Conservation (phyloP, 2,329 filamentous ascomycete species). For the Paraphaeosphaeria minitans region DNA sequence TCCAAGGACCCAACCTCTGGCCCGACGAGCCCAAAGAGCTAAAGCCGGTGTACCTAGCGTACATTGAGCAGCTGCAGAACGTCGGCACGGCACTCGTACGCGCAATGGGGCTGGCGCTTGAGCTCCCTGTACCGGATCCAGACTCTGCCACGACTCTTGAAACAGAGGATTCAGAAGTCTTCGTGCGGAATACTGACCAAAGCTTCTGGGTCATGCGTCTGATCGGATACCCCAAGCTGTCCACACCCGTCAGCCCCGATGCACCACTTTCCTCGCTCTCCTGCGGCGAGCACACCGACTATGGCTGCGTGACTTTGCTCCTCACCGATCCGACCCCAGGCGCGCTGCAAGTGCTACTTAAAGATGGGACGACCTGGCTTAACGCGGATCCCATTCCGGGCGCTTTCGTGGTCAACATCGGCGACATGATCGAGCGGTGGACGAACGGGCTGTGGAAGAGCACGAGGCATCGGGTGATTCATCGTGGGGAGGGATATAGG, state of each 20-base stretch:
- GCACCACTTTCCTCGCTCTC: conserved; percentile 37
- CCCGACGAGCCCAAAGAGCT: conserved; percentile 41
- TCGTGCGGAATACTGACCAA: conserved; percentile 37
- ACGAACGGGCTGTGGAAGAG: conserved; percentile 51
- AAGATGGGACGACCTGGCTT: conserved; percentile 51
- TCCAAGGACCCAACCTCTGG: conserved; percentile 53
- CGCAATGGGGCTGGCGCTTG: conserved; percentile 48
- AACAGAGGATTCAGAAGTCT: conserved; percentile 36
- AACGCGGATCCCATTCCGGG: conserved; percentile 52
- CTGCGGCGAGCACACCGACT: conserved; percentile 53
- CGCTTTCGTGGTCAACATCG: conserved; percentile 56
- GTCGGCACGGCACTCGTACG: conserved; percentile 42
- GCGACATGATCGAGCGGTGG: conserved; percentile 56
- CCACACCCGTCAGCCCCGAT: conserved; percentile 15
- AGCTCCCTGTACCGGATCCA: conserved; percentile 19
- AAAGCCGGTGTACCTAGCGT: conserved; percentile 37
- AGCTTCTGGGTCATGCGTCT: conserved; percentile 51
- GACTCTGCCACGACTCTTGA: background rate
- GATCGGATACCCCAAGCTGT: conserved; percentile 47
- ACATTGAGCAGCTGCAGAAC: conserved; percentile 34
- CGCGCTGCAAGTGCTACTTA: conserved; percentile 51
- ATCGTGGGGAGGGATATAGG: conserved; percentile 46
- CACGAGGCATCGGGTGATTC: conserved; percentile 54
- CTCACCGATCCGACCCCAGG: conserved; percentile 51
- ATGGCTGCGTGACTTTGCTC: conserved; percentile 55